Base-by-base conservation (phyloP, 805 yeast species). In the Candida yuanshanica region DNA sequence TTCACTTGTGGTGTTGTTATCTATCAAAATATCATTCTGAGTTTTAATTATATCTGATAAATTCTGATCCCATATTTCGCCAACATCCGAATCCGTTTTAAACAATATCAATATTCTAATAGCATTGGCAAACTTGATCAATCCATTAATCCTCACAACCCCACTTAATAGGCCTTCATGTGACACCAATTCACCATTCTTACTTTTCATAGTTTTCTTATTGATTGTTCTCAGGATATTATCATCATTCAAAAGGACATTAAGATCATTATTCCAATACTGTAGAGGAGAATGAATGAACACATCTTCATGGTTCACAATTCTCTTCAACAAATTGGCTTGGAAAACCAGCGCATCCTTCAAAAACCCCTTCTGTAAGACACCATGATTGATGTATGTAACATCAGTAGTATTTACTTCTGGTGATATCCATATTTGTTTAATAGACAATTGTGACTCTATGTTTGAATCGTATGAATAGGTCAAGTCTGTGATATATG, bases 61-160 rank as follows among this genome's bases (percentile, higher is more conserved):
- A 49, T 68, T 66, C 5, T 42, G 20, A 24, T 62, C 63, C 62
- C 72, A 60, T 4, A 49, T 43, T 1, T 38, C 14, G 2, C 62
- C 66, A 17, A 37, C 42, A 7, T 10, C 33, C n/a, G 52, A 43
- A 4, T 37, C 38, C 2, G 43, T 43, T 8, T 45, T 39, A 36
- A 60, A 63, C 29, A 68, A 45, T 7, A 70, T 26, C 20, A 68
- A 48, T 1, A 73, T 51, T 40, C 66, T 60, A 7, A 72, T 31
- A 0, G 70, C 58, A 12, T 63, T 57, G 0, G 76, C 76, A 16
- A 68, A 60, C 39, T 57, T 60, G 7, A 70, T 58, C 3, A 69
- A 40, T 0, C 79, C 77, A 48, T 73, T 72, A 5, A 67, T 62
- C 46, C 64, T 68, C 22, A 58, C 55, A 1, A 67, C 54, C 0